phyloP scores from a whole-genome alignment of 352 stramenopile genomes.

The Phytopythium aichiense region DNA sequence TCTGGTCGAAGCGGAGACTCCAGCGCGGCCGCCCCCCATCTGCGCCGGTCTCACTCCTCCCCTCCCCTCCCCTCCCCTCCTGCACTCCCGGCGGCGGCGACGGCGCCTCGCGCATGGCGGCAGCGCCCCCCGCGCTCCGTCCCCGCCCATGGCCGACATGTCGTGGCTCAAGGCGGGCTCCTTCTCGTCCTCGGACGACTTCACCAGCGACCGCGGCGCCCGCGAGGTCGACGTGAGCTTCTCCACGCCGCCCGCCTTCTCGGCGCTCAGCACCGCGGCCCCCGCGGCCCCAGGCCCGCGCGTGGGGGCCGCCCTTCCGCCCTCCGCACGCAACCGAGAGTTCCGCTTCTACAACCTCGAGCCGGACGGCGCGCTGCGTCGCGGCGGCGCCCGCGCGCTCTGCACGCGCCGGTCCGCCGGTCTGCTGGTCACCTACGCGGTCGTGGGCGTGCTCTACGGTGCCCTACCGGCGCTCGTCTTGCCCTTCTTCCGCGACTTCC shows the following conservation, averaged over 20 bases:
- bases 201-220: conserved; percentile 19
- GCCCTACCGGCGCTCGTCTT: conserved; percentile 50
- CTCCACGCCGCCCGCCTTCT: background rate
- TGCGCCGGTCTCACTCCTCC: background rate
- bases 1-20: too few species aligned
- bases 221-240: background rate
- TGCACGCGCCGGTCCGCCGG: conserved; percentile 41
- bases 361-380: conserved; percentile 53
- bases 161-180: conserved; percentile 37
- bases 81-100: background rate
- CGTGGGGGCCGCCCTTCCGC: background rate
- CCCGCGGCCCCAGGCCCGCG: background rate
- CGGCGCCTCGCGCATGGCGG: conserved; percentile 3
- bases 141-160: conserved; percentile 2
- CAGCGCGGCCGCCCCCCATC: too few species aligned
- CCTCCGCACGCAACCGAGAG: conserved; percentile 17
- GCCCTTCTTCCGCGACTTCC: conserved; percentile 56
- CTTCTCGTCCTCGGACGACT: conserved; percentile 17
- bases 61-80: background rate
- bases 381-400: conserved; percentile 46
- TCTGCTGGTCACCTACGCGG: conserved; percentile 65
- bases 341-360: conserved; percentile 64
- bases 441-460: conserved; percentile 64
- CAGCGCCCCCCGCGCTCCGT: background rate
- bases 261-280: too few species aligned